These are phyloP conservation scores for Ceratobasidium sp. DNA, from an alignment of 1,284 basidiomycete genomes.

Conservation along the genomic window DNA sequence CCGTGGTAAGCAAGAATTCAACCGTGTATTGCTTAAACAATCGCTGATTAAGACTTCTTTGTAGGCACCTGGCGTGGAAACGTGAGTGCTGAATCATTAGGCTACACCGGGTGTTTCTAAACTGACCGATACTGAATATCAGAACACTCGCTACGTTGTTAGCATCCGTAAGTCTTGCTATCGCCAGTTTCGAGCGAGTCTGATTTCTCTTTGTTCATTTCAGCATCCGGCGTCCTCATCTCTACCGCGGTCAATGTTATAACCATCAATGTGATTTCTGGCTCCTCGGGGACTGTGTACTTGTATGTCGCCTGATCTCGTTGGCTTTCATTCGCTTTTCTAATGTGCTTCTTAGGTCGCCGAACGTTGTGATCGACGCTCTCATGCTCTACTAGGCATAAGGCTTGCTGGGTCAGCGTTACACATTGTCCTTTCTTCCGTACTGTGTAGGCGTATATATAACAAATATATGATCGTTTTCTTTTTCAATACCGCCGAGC, in stretches of 20 bases:
- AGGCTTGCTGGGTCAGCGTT: no score
- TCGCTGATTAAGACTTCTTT: background rate
- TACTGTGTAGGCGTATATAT: no score
- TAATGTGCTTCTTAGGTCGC: slow-evolving; percentile 26
- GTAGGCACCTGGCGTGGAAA: slow-evolving; percentile 44
- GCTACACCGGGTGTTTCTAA: background rate
- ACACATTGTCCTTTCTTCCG: no score
- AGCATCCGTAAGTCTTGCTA: slow-evolving; percentile 30
- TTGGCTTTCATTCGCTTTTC: background rate
- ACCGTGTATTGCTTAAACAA: background rate
- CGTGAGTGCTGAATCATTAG: background rate
- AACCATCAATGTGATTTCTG: slow-evolving; percentile 43
- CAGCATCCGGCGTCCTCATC: slow-evolving; percentile 36
- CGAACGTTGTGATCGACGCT: slow-evolving; percentile 40
- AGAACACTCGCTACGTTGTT: slow-evolving; percentile 39
- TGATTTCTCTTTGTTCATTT: background rate
- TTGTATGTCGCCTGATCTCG: slow-evolving; percentile 1
- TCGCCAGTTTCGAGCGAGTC: background rate
- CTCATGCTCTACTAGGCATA: slow-evolving; percentile 31
- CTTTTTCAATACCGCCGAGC: no score
- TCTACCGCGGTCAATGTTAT: slow-evolving; percentile 37
- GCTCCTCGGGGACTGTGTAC: slow-evolving; percentile 29
- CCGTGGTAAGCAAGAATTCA: slow-evolving; percentile 35
- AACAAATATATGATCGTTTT: no score
- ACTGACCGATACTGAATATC: background rate